Evolutionary conservation across 192 early-diverging fungal genomes (phyloP).

Genomic region (Lunasporangiospora selenospora): DNA sequence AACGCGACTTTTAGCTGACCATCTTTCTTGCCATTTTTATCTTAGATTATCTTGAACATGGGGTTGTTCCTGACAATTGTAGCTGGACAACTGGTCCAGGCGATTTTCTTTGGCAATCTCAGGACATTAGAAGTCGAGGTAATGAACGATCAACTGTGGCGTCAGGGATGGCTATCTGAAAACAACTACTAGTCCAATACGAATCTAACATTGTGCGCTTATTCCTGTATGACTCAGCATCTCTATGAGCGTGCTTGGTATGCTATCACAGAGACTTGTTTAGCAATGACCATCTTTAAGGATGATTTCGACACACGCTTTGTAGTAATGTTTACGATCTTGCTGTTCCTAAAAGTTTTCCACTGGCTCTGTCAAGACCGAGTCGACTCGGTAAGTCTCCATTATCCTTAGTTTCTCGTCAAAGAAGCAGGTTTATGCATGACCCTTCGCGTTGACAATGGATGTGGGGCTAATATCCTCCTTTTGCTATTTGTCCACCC

Average conservation of each 20-base stretch:
- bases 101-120: slow-evolving; percentile 91
- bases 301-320: slow-evolving; percentile 94
- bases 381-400: slow-evolving; percentile 77
- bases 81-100: slow-evolving; percentile 76
- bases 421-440: not conserved
- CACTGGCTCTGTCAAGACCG: slow-evolving; percentile 96
- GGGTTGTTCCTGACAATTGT: slow-evolving; percentile 81
- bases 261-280: slow-evolving; percentile 94
- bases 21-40: not conserved
- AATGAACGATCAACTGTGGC: slow-evolving; percentile 1
- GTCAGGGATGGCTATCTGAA: not conserved
- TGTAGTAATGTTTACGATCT: slow-evolving; percentile 82
- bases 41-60: slow-evolving; percentile 81
- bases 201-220: too few relatives aligned
- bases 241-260: slow-evolving; percentile 99
- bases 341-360: slow-evolving; percentile 93
- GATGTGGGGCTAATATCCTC: not conserved
- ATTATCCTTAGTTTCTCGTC: too few relatives aligned
- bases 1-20: too few relatives aligned
- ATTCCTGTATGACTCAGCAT: slow-evolving; percentile 71
- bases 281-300: slow-evolving; percentile 95
- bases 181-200: not conserved
- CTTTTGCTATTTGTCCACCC: too few relatives aligned
- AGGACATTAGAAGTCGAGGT: slow-evolving; percentile 94
- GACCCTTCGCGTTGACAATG: not conserved